Evolutionary conservation across 306 rosid species (phyloP).

Genomic region (Quercus parvula): DNA sequence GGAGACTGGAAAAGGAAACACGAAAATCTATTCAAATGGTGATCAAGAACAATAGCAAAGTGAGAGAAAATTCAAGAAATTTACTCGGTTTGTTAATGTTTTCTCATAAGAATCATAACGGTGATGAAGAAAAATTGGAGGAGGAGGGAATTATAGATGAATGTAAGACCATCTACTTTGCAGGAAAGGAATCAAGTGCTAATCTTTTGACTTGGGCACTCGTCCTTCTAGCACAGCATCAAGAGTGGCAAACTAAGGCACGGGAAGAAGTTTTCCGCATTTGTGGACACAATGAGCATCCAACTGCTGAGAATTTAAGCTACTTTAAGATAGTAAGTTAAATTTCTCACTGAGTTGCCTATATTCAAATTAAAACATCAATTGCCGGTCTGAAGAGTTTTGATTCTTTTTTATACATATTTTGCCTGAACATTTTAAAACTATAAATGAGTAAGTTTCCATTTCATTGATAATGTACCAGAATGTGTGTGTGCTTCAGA

Average conservation of each 20-base stretch:
- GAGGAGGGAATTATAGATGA: slow-evolving; percentile 32
- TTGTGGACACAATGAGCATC: neutral
- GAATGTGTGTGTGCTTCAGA: no score
- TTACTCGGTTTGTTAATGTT: slow-evolving; percentile 28
- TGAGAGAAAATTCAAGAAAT: slow-evolving; percentile 12
- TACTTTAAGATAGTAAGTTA: slow-evolving; percentile 28
- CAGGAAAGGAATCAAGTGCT: slow-evolving; percentile 39
- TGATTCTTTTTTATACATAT: no score
- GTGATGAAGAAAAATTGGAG: slow-evolving; percentile 27
- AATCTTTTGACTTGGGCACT: slow-evolving; percentile 33
- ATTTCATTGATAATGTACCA: neutral
- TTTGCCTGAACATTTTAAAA: no score
- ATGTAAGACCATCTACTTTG: slow-evolving; percentile 41
- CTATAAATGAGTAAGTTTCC: neutral
- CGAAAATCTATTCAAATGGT: slow-evolving; percentile 4
- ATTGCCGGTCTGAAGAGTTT: no score
- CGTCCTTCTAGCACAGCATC: slow-evolving; percentile 28
- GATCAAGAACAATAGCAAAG: slow-evolving; percentile 6
- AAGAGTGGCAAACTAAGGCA: slow-evolving; percentile 44
- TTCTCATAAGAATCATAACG: slow-evolving; percentile 24
- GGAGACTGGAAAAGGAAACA: slow-evolving; percentile 36
- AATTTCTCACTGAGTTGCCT: neutral
- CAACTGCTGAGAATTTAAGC: slow-evolving; percentile 10
- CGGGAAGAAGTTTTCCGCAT: slow-evolving; percentile 27
- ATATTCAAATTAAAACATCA: no score